phyloP scores from a whole-genome alignment of 179 eudicot species.

The Beta macrorhiza region DNA sequence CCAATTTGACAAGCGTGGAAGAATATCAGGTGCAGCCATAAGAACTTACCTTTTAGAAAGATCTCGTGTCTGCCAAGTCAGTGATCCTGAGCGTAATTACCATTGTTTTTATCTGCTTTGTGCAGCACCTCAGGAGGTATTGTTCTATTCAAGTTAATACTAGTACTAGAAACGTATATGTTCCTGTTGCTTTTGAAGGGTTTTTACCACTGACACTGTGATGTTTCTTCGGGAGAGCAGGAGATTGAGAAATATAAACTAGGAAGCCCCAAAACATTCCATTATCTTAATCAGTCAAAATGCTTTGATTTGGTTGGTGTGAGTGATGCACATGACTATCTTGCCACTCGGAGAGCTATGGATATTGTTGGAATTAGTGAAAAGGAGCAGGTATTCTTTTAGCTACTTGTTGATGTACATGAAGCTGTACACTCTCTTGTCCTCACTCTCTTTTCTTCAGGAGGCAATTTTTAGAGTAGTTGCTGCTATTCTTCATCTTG shows the following conservation, averaged over 20 bases:
- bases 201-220: conserved; percentile 9
- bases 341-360: conserved; percentile 96
- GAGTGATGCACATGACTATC: conserved; percentile 85
- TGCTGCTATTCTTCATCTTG: conserved; percentile 95
- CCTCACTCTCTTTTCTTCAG: conserved; percentile 41
- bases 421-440: conserved; percentile 1
- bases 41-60: conserved; percentile 96
- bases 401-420: conserved; percentile 6
- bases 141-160: conserved; percentile 4
- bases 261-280: conserved; percentile 72
- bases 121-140: conserved; percentile 97
- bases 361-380: conserved; percentile 91
- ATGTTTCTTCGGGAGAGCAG: conserved; percentile 39
- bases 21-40: conserved; percentile 99
- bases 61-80: conserved; percentile 94
- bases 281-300: conserved; percentile 89
- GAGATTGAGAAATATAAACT: conserved; percentile 76
- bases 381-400: conserved; percentile 67
- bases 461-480: conserved; percentile 98
- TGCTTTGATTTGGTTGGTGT: conserved; percentile 81
- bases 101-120: conserved; percentile 98
- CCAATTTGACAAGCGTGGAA: conserved; percentile 95
- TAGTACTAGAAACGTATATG: not conserved
- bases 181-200: conserved; percentile 7
- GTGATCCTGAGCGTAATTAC: conserved; percentile 94